phyloP scores from a whole-genome alignment of 1,284 basidiomycete genomes.

The Caloboletus inedulis region DNA sequence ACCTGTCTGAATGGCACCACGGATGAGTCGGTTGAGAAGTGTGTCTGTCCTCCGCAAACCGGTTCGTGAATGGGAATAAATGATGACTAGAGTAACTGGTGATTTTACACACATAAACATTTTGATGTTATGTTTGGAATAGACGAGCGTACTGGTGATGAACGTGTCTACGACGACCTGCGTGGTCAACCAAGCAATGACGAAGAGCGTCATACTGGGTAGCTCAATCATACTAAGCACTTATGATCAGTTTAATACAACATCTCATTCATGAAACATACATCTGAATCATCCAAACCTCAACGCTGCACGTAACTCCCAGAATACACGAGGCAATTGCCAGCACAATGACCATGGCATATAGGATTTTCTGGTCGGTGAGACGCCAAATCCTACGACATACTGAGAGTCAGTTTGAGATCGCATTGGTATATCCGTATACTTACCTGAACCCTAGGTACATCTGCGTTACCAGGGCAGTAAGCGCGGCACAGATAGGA shows the following conservation, averaged over 20 bases:
- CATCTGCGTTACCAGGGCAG: slow-evolving; percentile 43
- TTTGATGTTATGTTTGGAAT: no score
- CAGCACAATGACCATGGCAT: slow-evolving; percentile 32
- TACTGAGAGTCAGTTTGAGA: background rate
- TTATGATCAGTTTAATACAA: background rate
- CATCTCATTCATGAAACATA: slow-evolving; percentile 23
- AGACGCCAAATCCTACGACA: slow-evolving; percentile 30
- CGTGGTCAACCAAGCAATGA: slow-evolving; percentile 40
- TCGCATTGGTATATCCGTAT: no score
- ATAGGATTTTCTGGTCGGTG: slow-evolving; percentile 36
- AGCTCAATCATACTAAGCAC: slow-evolving; percentile 28
- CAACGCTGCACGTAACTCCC: slow-evolving; percentile 39
- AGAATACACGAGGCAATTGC: slow-evolving; percentile 38
- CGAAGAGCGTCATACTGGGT: slow-evolving; percentile 26
- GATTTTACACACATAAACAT: background rate
- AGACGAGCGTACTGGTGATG: slow-evolving; percentile 37
- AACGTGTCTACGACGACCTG: slow-evolving; percentile 40
- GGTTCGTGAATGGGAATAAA: slow-evolving; percentile 39
- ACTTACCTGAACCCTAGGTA: slow-evolving; percentile 12
- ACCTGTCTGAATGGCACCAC: slow-evolving; percentile 47
- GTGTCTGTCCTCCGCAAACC: slow-evolving; percentile 45
- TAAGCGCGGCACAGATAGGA: slow-evolving; percentile 40
- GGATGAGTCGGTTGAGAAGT: slow-evolving; percentile 44
- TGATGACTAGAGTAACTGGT: slow-evolving; percentile 32
- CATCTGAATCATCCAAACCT: slow-evolving; percentile 37